A percentile compares a stretch with the other conserved stretches of the same genome.
Conservation (phyloP, 768 basidiomycete species). For the Rhizopogon rudus region DNA sequence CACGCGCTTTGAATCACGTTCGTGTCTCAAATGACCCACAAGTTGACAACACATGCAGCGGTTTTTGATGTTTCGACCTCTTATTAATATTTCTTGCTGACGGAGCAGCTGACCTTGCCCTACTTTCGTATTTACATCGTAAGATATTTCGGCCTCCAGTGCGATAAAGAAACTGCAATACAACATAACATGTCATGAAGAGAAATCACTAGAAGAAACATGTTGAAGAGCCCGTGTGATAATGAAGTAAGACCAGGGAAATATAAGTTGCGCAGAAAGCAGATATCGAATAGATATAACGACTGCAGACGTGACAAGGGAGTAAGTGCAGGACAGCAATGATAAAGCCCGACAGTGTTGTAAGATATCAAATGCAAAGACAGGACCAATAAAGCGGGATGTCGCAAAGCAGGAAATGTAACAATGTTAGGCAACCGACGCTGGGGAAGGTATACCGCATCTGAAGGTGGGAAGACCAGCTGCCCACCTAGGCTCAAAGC, state of each 20-base stretch:
- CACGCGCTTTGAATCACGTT: conserved; percentile 7
- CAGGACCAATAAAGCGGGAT: neutral
- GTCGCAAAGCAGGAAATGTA: neutral
- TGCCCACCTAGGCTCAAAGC: neutral
- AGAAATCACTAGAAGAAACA: conserved; percentile 12
- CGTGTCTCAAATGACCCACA: too few species aligned
- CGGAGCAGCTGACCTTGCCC: too few species aligned
- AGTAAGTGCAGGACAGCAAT: conserved; percentile 11
- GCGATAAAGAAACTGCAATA: conserved; percentile 18
- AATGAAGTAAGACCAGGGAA: neutral
- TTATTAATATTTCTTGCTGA: too few species aligned
- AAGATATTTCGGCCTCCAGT: neutral
- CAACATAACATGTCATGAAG: conserved; percentile 11
- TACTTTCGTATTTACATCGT: too few species aligned
- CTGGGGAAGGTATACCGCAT: neutral
- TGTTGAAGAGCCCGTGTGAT: neutral
- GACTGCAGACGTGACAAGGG: conserved; percentile 10
- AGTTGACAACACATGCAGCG: too few species aligned
- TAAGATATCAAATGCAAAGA: conserved; percentile 20
- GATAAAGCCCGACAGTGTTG: conserved; percentile 18
- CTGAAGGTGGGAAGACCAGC: conserved; percentile 16
- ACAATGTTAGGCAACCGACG: neutral
- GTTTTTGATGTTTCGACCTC: too few species aligned
- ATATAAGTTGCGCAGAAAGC: neutral
- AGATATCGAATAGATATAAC: conserved; percentile 10